These are phyloP conservation scores for Trichoderma gamsii DNA, from an alignment of 495 filamentous ascomycete species.

Conservation along the genomic window DNA sequence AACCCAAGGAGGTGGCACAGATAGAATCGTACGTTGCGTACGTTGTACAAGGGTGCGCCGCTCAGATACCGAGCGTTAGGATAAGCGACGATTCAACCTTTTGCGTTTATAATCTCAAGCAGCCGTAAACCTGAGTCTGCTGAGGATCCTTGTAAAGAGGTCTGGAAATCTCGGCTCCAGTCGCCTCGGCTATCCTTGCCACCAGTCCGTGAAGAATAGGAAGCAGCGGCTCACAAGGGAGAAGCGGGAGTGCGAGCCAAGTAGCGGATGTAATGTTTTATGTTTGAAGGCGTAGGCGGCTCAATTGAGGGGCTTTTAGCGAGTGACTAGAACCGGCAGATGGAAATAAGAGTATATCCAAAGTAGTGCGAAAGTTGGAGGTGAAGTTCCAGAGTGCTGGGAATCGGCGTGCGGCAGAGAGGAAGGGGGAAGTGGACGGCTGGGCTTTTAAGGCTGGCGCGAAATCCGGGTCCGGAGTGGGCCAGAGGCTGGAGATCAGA, in stretches of 20 bases:
- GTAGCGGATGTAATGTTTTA: background rate
- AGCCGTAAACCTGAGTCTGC: background rate
- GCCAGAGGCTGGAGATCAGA: background rate
- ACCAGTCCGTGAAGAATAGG: background rate
- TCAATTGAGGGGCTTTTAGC: background rate
- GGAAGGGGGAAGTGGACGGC: background rate
- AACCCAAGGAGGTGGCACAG: constrained; percentile 5
- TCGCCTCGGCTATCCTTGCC: background rate
- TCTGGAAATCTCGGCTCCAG: background rate
- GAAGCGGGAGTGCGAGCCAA: background rate
- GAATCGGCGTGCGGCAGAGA: background rate
- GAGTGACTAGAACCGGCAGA: background rate
- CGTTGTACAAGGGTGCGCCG: background rate
- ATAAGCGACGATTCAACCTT: constrained; percentile 4
- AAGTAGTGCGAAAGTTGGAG: background rate
- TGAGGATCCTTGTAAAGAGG: background rate
- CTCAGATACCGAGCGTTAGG: background rate
- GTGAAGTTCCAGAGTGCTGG: background rate
- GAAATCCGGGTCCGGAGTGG: constrained; percentile 3
- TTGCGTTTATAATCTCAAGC: background rate
- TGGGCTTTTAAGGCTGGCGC: constrained; percentile 8
- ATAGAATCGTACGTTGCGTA: background rate
- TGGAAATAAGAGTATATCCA: background rate
- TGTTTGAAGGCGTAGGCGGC: background rate
- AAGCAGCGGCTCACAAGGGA: background rate